Base-by-base conservation (phyloP, 768 basidiomycete species). In the Leccinellum albellum region DNA sequence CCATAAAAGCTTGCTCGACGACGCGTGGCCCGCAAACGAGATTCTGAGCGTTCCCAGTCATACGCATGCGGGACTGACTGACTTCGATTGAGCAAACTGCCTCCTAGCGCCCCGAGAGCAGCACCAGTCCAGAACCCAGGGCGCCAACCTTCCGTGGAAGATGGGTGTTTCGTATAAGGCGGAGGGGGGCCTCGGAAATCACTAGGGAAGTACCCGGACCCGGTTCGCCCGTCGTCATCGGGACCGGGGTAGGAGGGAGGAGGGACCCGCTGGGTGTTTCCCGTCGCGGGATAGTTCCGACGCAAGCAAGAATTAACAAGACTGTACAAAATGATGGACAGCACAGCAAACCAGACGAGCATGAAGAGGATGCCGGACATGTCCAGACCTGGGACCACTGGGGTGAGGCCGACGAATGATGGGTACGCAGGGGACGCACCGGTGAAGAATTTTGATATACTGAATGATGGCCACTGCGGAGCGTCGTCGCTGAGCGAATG, bases 51-150 rank as follows among this genome's bases (percentile, higher is more conserved):
- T 68, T 89, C 86, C 85, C 85, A 88, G 63, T 86, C 85, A 61
- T 81, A 87, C 47, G 61, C 64, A 17, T 55, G 55, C 6, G 66
- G 62, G 58, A 49, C 61, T 60, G 68, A 70, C 66, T 69, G 65
- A 28, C 64, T 63, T 44, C 70, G 72, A 65, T 79, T 86, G 72
- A 78, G 75, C 3, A 85, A 63, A 59, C 82, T 82, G 26, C 84
- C 81, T 2, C 85, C 88, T 3, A 89, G 69, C 24, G 86, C 87
- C 7, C 91, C 94, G 1, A 88, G 64, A 1, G 83, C 82, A 7
- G 89, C 83, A 3, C 94, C 94, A 2, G 89, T 87, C 89, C 87
- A 94, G 69, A 96, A 94, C 3, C 92, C 92, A 12, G 89, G 87
- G 42, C 75, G 70, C 83, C 84, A 85, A 54, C 72, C 72, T 24